phyloP scores from a whole-genome alignment of 805 yeast species.

The Wickerhamiella occidentalis region DNA sequence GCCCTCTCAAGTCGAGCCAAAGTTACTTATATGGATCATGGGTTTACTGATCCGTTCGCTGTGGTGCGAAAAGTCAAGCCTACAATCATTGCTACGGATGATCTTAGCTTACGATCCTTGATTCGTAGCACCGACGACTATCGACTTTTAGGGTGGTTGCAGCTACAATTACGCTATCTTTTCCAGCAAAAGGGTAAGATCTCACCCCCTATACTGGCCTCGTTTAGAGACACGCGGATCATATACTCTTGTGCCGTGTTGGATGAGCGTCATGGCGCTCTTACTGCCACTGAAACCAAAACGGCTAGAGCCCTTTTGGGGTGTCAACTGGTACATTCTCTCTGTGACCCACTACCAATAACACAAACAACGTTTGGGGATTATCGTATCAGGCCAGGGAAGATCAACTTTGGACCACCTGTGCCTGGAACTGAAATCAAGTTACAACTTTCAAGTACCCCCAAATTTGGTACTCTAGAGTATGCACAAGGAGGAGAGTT shows the following conservation, averaged over 20 bases:
- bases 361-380: conserved; percentile 28
- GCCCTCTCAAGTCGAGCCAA: conserved; percentile 24
- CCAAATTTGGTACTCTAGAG: conserved; percentile 4
- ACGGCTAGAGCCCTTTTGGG: conserved; percentile 28
- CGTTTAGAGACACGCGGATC: conserved; percentile 23
- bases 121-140: conserved; percentile 20
- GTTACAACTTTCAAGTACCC: background rate
- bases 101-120: conserved; percentile 23
- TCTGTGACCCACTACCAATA: conserved; percentile 26
- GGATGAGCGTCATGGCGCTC: conserved; percentile 14
- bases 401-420: conserved; percentile 11
- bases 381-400: conserved; percentile 17
- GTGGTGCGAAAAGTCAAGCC: conserved; percentile 21
- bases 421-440: conserved; percentile 10
- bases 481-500: background rate
- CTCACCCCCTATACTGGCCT: conserved; percentile 17
- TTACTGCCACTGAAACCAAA: conserved; percentile 21
- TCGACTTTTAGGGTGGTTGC: conserved; percentile 14
- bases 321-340: conserved; percentile 26
- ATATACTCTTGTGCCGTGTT: conserved; percentile 22
- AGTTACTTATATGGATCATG: conserved; percentile 17
- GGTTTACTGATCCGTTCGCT: conserved; percentile 17
- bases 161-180: conserved; percentile 14
- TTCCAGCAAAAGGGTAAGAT: conserved; percentile 24
- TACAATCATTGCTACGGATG: conserved; percentile 26